phyloP scores from a whole-genome alignment of 805 yeast species.

The Jamesozyma rosinii region DNA sequence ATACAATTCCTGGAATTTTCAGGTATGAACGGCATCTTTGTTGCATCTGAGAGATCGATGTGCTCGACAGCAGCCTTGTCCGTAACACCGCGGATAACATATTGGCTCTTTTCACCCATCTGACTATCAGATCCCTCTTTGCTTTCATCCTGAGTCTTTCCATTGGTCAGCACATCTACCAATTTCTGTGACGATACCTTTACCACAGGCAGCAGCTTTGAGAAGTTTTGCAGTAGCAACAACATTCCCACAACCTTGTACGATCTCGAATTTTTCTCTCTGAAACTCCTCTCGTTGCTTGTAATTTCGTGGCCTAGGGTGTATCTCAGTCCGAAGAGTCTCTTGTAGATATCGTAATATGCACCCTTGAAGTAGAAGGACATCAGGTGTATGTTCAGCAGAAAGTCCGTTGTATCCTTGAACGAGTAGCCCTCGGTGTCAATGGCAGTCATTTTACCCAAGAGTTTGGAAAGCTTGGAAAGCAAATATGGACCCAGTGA shows the following conservation, averaged over 20 bases:
- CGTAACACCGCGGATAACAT: neutral
- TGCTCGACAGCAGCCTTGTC: constrained; percentile 5
- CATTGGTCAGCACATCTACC: neutral
- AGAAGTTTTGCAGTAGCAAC: constrained; percentile 43
- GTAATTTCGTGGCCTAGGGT: constrained; percentile 57
- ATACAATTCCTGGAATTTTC: constrained; percentile 67
- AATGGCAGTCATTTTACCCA: constrained; percentile 1
- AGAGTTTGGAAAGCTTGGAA: constrained; percentile 21
- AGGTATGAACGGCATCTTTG: constrained; percentile 57
- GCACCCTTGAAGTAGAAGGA: constrained; percentile 75
- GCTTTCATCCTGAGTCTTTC: neutral
- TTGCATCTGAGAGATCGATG: constrained; percentile 50
- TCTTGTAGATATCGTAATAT: constrained; percentile 67
- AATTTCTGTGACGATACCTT: neutral
- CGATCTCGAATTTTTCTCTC: constrained; percentile 34
- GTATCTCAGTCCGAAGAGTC: constrained; percentile 73
- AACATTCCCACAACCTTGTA: constrained; percentile 69
- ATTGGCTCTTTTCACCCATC: neutral
- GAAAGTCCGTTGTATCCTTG: constrained; percentile 38
- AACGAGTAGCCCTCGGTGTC: constrained; percentile 12
- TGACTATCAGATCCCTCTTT: neutral
- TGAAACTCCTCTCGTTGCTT: constrained; percentile 23
- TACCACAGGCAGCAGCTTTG: constrained; percentile 29
- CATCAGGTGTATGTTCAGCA: constrained; percentile 67
- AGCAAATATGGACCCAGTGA: constrained; percentile 54